A percentile compares a stretch with the other conserved stretches of the same genome.
Conservation (phyloP, 2,329 filamentous ascomycete genomes). For the Eurotiales sp. region DNA sequence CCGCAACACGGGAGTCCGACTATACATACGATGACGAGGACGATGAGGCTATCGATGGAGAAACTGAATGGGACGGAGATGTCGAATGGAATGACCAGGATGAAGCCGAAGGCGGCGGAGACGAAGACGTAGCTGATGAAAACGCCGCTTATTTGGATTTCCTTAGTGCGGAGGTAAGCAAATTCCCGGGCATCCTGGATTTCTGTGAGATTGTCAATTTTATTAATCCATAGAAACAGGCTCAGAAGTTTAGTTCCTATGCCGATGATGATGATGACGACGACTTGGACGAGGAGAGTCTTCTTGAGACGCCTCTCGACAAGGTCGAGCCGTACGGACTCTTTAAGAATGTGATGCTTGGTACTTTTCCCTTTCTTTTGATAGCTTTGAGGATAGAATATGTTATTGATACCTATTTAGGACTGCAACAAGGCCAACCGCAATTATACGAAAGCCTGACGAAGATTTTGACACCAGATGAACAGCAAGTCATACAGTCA, state of each 20-base stretch:
- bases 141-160: constrained; percentile 94
- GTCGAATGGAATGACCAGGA: constrained; percentile 65
- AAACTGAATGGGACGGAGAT: constrained; percentile 77
- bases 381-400: not conserved
- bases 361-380: constrained; percentile 53
- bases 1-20: constrained; percentile 85
- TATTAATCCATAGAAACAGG: constrained; percentile 45
- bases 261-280: constrained; percentile 76
- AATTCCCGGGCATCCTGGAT: not conserved
- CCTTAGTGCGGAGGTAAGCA: constrained; percentile 74
- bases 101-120: constrained; percentile 58
- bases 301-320: constrained; percentile 91
- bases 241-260: constrained; percentile 75
- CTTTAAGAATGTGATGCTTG: constrained; percentile 76
- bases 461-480: constrained; percentile 71
- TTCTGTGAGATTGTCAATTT: constrained; percentile 10
- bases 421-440: constrained; percentile 84
- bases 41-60: constrained; percentile 66
- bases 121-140: constrained; percentile 75
- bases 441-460: constrained; percentile 81
- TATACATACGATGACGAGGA: constrained; percentile 71
- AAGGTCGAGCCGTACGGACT: constrained; percentile 91
- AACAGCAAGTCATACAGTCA: constrained; percentile 74
- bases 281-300: constrained; percentile 83
- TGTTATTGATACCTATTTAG: constrained; percentile 45